Evolutionary conservation across 805 yeast genomes (phyloP), one percentile per base, ranked within the genome.

Genomic region (Clavispora fructus): DNA sequence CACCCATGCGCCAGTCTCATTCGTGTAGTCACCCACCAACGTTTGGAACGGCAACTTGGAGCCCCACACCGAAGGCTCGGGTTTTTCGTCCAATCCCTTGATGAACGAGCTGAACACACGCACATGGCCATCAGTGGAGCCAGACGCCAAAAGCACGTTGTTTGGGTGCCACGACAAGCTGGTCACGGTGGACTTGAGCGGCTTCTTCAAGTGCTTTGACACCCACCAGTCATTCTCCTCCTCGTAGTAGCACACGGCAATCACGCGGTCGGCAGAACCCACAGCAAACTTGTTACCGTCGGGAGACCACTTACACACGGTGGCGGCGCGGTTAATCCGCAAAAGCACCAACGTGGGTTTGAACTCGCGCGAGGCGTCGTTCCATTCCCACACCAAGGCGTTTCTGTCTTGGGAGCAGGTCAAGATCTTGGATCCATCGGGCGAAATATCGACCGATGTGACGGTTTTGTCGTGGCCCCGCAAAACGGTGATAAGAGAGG

Each of bases 201-300:
- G 96, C 67, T 87, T 89, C 73, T 91, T 91, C 68, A 94, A 85
- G 70, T 92, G 99, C 68, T 92, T 92, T 12, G 98, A 88, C 43
- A 94, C 91, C 99, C 99, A 94, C 99, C 99, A 94, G 64, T 94
- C 96, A 65, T 92, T 94, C 59, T 90, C 97, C 51, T 77, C 86
- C 69, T 94, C 99, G 64, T 86, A 94, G 70, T 91, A 94, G 72
- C 99, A 94, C 42, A 94, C 87, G 9, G 98, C 97, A 66, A 94
- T 84, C 52, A 87, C 85, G 49, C 98, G 75, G 39, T 96, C 97
- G 40, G 96, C 89, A 2, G 96, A 87, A 0, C 97, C 99, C 41
- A 92, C 98, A 1, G 99, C 99, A 68, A 94, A 94, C 71, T 94
- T 94, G 61, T 71, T 71, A n/a, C 97, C 98, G 56, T 79, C 80